Conservation (phyloP, 805 yeast genomes). For the Kazachstania bromeliacearum region DNA sequence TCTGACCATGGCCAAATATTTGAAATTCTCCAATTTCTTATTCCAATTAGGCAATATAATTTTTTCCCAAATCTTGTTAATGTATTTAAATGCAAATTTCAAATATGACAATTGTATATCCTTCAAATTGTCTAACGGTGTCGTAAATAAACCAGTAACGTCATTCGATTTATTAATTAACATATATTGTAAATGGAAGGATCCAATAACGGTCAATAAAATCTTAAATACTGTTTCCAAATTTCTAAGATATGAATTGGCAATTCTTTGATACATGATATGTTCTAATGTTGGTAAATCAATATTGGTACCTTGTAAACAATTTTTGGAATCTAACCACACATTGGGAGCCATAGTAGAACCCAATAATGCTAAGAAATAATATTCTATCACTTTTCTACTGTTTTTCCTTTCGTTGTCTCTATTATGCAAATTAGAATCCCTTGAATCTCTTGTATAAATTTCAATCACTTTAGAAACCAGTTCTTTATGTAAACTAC, state of each 20-base stretch:
- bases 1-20: slow-evolving; percentile 35
- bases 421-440: slow-evolving; percentile 20
- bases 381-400: slow-evolving; percentile 27
- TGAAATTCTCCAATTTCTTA: slow-evolving; percentile 11
- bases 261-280: slow-evolving; percentile 17
- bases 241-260: slow-evolving; percentile 20
- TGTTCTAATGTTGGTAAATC: slow-evolving; percentile 12
- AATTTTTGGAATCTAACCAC: slow-evolving; percentile 13
- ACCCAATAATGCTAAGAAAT: slow-evolving; percentile 24
- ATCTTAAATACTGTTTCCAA: slow-evolving; percentile 18
- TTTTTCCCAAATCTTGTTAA: slow-evolving; percentile 29
- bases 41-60: slow-evolving; percentile 26
- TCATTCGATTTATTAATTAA: background rate
- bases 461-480: slow-evolving; percentile 11
- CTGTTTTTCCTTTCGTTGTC: too few species aligned
- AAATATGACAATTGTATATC: slow-evolving; percentile 20
- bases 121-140: slow-evolving; percentile 8
- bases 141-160: background rate
- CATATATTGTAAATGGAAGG: slow-evolving; percentile 16
- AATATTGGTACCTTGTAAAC: slow-evolving; percentile 4
- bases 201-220: slow-evolving; percentile 20
- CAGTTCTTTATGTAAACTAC: slow-evolving; percentile 21
- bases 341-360: slow-evolving; percentile 14
- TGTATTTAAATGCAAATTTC: slow-evolving; percentile 34
- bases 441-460: slow-evolving; percentile 17